Percentiles rank a stretch among this genome's conserved stretches.
These are phyloP conservation scores for Calvatia gigantea DNA, from an alignment of 768 basidiomycete species.

Conservation along the genomic window DNA sequence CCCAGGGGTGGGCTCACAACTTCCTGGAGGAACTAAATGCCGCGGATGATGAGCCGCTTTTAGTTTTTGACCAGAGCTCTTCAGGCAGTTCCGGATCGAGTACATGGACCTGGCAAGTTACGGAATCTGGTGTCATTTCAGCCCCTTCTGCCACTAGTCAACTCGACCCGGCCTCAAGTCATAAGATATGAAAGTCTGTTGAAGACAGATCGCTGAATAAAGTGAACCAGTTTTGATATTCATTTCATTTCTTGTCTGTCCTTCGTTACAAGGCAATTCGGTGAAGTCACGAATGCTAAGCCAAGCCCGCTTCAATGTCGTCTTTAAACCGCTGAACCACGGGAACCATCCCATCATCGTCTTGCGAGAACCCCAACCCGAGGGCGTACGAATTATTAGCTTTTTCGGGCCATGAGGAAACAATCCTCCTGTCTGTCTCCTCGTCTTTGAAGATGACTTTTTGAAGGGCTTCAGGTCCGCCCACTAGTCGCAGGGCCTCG, in stretches of 20 bases:
- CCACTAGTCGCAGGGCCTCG: constrained; percentile 47
- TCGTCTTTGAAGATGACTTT: constrained; percentile 48
- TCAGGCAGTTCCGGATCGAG: background rate
- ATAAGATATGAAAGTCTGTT: background rate
- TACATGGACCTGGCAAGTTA: background rate
- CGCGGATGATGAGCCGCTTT: background rate
- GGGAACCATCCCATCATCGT: constrained; percentile 44
- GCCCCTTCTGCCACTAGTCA: background rate
- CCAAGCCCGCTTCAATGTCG: constrained; percentile 2
- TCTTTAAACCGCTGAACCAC: constrained; percentile 34
- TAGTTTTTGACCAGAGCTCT: background rate
- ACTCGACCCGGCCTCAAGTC: background rate
- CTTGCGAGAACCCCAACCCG: constrained; percentile 38
- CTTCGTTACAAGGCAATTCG: background rate
- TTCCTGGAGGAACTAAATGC: background rate
- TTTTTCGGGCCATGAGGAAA: constrained; percentile 44
- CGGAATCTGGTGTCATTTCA: background rate
- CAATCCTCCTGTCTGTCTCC: constrained; percentile 36
- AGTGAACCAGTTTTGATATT: background rate
- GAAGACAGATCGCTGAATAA: background rate
- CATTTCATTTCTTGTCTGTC: background rate
- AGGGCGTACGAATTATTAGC: constrained; percentile 44
- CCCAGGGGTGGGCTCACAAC: background rate
- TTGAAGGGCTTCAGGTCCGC: constrained; percentile 41
- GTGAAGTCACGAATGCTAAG: background rate